Evolutionary conservation across 139 green algal species (phyloP), one percentile per base, ranked within the genome.

Genomic region (Volvox reticuliferus): DNA sequence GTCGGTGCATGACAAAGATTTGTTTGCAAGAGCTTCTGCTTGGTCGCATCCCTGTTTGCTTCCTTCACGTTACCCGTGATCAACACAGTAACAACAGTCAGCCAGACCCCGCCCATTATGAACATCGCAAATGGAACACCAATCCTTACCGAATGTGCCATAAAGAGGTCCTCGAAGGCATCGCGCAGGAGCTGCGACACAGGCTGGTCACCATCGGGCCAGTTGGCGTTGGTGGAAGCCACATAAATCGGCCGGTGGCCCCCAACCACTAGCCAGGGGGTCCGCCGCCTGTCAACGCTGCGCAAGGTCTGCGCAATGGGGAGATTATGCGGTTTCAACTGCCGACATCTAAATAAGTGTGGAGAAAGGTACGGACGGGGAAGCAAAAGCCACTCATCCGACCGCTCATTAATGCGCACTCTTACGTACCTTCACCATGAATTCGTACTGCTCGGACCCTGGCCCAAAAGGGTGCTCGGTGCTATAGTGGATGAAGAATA

Each of bases 401-500:
- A n/a, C n/a, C n/a, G n/a, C n/a, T n/a, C n/a, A n/a, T n/a, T n/a
- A 9, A 9, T 55, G 44, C 9, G 44, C 44, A 55, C 44, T 55
- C 44, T 55, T 55, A 55, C 21, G 36, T 62, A 93, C 92, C 21
- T 75, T 1, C 1, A 83, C 50, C 0, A 96, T 71, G 67, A 84
- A 96, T 13, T 73, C 82, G 55, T 96, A 93, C 91, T 96, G 93
- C 73, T 91, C 86, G 20, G 88, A 88, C 28, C 91, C 88, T 37
- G 69, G 61, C 19, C 9, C 65, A 24, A 86, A 88, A 3, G 30
- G 24, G 78, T 98, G 95, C 90, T 99, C 97, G 32, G 95, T 97
- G 79, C 77, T 95, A 93, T 96, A 97, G 84, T 95, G 92, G 16
- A 97, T 22, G 85, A 99, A 98, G 89, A 98, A 96, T 17, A 98